phyloP scores from a whole-genome alignment of 2,329 filamentous ascomycete species.

The Endocalyx cinctus region DNA sequence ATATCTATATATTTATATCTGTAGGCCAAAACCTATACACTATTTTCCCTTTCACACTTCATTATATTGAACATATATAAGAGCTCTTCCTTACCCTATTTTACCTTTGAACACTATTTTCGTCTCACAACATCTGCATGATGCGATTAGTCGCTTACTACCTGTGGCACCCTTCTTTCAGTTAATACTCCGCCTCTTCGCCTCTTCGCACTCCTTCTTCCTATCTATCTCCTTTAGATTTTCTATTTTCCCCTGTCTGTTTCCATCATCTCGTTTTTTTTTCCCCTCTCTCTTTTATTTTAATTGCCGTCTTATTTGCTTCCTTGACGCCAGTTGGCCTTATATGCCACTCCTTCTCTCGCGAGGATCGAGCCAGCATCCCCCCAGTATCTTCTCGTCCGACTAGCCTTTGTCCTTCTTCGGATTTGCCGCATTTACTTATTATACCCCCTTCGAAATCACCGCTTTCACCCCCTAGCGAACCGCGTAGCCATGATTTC shows the following conservation, averaged over 20 bases:
- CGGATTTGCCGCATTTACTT: no score
- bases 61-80: no score
- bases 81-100: conserved; percentile 7
- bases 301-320: conserved; percentile 11
- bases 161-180: conserved; percentile 26
- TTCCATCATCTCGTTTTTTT: no score
- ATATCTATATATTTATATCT: no score
- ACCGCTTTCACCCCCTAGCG: no score
- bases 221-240: conserved; percentile 10
- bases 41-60: no score
- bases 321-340: conserved; percentile 11
- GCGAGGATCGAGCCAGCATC: conserved; percentile 14
- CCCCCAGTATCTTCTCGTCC: no score
- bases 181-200: conserved; percentile 20
- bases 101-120: conserved; percentile 10
- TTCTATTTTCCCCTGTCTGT: conserved; percentile 6
- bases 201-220: conserved; percentile 10
- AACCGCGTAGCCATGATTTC: conserved; percentile 67
- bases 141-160: conserved; percentile 26
- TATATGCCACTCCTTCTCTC: conserved; percentile 10
- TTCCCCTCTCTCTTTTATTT: conserved; percentile 5
- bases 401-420: no score
- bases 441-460: no score
- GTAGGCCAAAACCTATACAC: no score
- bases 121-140: conserved; percentile 24